A percentile compares a stretch with the other conserved stretches of the same genome.
phyloP scores from a whole-genome alignment of 352 stramenopile genomes.

The Albugo laibachii region DNA sequence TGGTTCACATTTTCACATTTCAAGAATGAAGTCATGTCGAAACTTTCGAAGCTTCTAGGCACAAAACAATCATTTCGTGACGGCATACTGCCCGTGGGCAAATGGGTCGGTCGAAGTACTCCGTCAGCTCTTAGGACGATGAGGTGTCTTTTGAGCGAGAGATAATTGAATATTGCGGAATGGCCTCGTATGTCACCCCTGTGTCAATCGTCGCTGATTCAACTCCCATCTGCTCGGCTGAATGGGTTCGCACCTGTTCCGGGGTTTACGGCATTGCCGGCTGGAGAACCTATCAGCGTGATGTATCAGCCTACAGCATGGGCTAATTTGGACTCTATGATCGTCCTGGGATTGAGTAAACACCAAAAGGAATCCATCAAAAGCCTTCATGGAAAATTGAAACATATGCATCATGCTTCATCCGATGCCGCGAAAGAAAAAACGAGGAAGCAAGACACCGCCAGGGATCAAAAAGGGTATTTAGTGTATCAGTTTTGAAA shows the following conservation, averaged over 20 bases:
- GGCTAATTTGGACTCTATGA: no score
- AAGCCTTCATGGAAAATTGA: no score
- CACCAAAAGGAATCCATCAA: no score
- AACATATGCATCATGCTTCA: no score
- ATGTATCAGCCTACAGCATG: no score
- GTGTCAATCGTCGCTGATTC: constrained; percentile 7
- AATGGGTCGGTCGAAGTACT: neutral
- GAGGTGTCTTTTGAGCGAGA: neutral
- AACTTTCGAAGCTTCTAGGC: neutral
- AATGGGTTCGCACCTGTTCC: constrained; percentile 9
- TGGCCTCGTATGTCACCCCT: neutral
- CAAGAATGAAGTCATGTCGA: neutral
- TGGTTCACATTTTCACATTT: neutral
- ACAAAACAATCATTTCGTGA: neutral
- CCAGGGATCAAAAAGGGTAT: no score
- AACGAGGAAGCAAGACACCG: no score
- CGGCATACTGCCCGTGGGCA: neutral
- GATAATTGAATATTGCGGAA: neutral
- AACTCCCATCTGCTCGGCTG: constrained; percentile 4
- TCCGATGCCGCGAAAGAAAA: no score
- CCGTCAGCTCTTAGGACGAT: neutral
- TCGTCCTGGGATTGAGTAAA: no score
- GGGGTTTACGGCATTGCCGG: constrained; percentile 9
- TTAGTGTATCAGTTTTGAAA: no score
- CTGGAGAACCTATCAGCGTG: neutral